These are phyloP conservation scores for Evansstolkia leycettana DNA, from an alignment of 495 filamentous ascomycete genomes.

Conservation along the genomic window DNA sequence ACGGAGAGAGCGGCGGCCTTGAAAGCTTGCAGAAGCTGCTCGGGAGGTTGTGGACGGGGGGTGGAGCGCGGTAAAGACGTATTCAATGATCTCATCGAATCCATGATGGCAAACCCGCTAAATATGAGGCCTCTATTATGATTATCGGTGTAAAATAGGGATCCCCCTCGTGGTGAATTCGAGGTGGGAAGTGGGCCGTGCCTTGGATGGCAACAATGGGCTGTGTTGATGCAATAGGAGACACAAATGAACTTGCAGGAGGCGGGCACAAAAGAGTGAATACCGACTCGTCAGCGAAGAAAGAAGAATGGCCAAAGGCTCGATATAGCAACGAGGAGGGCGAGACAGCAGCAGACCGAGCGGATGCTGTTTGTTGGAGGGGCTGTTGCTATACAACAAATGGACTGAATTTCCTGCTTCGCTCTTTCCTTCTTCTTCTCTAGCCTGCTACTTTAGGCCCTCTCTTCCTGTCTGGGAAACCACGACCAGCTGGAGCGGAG, in stretches of 20 bases:
- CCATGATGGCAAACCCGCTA: slow-evolving; percentile 36
- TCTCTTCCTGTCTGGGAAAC: slow-evolving; percentile 27
- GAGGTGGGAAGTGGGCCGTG: slow-evolving; percentile 1
- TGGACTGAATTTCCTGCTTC: too few relatives aligned
- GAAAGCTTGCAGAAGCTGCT: slow-evolving; percentile 80
- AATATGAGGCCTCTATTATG: not conserved
- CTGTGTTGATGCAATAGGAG: too few relatives aligned
- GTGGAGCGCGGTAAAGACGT: slow-evolving; percentile 48
- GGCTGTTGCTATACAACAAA: too few relatives aligned
- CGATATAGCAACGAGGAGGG: too few relatives aligned
- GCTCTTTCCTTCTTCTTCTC: not conserved
- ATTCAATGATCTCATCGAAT: slow-evolving; percentile 64
- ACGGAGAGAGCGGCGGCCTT: slow-evolving; percentile 86
- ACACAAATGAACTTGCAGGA: too few relatives aligned
- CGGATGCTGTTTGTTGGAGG: slow-evolving; percentile 2
- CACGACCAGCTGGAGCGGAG: slow-evolving; percentile 25
- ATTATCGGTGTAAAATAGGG: too few relatives aligned
- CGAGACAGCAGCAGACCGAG: not conserved
- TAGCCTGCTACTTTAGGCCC: not conserved
- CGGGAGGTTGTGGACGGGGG: slow-evolving; percentile 48
- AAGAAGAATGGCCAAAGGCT: too few relatives aligned
- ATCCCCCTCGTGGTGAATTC: not conserved
- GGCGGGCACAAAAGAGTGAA: too few relatives aligned
- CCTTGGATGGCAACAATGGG: not conserved
- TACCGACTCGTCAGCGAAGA: too few relatives aligned